Conservation (phyloP, 495 filamentous ascomycete species). For the Talaromyces adpressus region DNA sequence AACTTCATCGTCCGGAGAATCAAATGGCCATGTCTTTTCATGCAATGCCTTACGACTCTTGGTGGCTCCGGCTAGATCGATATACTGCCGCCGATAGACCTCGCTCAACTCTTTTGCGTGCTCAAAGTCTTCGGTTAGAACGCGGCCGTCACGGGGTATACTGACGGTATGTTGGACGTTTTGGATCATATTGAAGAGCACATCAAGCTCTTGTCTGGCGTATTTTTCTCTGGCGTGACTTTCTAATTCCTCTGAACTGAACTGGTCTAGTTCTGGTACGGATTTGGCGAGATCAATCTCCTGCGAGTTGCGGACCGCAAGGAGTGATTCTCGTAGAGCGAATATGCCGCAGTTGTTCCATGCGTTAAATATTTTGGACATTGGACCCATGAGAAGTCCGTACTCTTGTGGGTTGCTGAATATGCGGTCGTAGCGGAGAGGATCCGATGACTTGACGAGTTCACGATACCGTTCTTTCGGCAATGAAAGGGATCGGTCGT, state of each 20-base stretch:
- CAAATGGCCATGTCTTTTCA: neutral
- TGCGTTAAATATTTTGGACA: neutral
- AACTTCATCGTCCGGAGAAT: neutral
- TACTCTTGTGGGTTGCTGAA: neutral
- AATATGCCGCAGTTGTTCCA: neutral
- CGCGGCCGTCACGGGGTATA: neutral
- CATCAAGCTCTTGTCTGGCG: neutral
- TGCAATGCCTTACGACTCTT: neutral
- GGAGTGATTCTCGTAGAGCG: neutral
- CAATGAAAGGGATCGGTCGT: neutral
- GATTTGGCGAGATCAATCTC: neutral
- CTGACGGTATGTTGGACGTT: neutral
- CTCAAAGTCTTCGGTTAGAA: neutral
- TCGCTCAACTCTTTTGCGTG: neutral
- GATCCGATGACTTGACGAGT: neutral
- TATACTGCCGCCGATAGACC: neutral
- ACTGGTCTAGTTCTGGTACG: neutral
- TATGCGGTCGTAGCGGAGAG: neutral
- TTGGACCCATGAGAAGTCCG: neutral
- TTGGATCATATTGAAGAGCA: neutral
- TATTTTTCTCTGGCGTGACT: neutral
- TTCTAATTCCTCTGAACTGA: neutral
- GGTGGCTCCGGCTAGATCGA: neutral
- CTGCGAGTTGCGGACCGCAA: neutral
- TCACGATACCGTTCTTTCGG: neutral